phyloP scores from a whole-genome alignment of 371 early-diverging fungal species.

The Circinella minor region DNA sequence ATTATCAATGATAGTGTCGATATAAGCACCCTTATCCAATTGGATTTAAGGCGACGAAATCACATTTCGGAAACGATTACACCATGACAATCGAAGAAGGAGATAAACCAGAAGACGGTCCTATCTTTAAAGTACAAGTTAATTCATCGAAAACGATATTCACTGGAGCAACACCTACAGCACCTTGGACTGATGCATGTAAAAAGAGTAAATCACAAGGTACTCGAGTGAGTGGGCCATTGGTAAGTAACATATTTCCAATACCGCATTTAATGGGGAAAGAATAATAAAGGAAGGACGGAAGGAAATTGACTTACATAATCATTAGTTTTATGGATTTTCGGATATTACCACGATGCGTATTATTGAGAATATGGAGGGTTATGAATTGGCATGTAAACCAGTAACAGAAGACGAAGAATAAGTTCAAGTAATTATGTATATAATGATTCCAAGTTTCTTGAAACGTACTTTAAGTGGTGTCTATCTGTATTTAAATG shows the following conservation, averaged over 20 bases:
- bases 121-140: slow-evolving; percentile 47
- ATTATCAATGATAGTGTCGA: slow-evolving; percentile 38
- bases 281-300: too few relatives aligned
- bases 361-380: slow-evolving; percentile 41
- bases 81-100: slow-evolving; percentile 55
- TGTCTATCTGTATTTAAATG: too few relatives aligned
- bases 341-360: slow-evolving; percentile 52
- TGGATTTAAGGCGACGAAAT: slow-evolving; percentile 59
- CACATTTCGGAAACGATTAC: slow-evolving; percentile 57
- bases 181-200: slow-evolving; percentile 65
- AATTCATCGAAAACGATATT: slow-evolving; percentile 38
- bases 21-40: slow-evolving; percentile 64
- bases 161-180: slow-evolving; percentile 55
- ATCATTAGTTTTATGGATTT: slow-evolving; percentile 48
- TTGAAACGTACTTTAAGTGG: too few relatives aligned
- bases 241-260: slow-evolving; percentile 34
- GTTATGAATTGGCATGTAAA: slow-evolving; percentile 32
- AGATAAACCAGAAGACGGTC: slow-evolving; percentile 30
- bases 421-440: too few relatives aligned
- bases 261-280: too few relatives aligned
- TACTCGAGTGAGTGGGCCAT: slow-evolving; percentile 54
- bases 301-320: neutral
- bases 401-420: slow-evolving; percentile 29
- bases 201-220: slow-evolving; percentile 47
- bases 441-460: too few relatives aligned